Conservation (phyloP, 2,329 filamentous ascomycete genomes). For the Exophiala phaeomuriformis region DNA sequence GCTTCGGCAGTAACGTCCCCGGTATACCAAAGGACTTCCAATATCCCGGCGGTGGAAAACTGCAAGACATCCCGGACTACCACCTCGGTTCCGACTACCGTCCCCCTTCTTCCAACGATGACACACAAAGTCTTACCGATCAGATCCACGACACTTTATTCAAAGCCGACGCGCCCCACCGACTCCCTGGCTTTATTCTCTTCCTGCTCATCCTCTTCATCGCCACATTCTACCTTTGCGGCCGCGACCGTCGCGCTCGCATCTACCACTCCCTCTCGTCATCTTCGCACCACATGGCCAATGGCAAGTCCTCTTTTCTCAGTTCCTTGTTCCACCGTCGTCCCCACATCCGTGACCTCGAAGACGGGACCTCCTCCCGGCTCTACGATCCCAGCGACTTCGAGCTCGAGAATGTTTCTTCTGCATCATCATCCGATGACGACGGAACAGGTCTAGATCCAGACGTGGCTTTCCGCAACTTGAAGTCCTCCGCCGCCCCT, state of each 20-base stretch:
- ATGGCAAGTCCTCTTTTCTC: conserved; percentile 26
- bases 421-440: conserved; percentile 35
- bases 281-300: conserved; percentile 13
- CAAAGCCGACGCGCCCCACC: conserved; percentile 57
- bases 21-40: conserved; percentile 72
- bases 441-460: conserved; percentile 31
- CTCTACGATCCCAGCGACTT: conserved; percentile 52
- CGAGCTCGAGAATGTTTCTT: conserved; percentile 58
- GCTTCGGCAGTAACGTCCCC: conserved; percentile 80
- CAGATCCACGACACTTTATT: conserved; percentile 59
- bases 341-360: conserved; percentile 72
- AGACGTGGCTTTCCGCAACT: conserved; percentile 9
- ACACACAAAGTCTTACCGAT: conserved; percentile 34
- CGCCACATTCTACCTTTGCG: conserved; percentile 66
- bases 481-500: conserved; percentile 51
- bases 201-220: conserved; percentile 66
- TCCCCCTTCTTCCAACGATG: conserved; percentile 10
- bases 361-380: conserved; percentile 54
- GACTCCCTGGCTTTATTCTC: conserved; percentile 67
- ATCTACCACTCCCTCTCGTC: conserved; percentile 51
- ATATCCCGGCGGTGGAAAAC: conserved; percentile 47
- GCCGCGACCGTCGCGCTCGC: conserved; percentile 64
- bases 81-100: conserved; percentile 16
- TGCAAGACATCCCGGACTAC: conserved; percentile 30
- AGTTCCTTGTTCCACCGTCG: conserved; percentile 33